Base-by-base conservation (phyloP, 495 filamentous ascomycete species). In the Penicillium odoratum region DNA sequence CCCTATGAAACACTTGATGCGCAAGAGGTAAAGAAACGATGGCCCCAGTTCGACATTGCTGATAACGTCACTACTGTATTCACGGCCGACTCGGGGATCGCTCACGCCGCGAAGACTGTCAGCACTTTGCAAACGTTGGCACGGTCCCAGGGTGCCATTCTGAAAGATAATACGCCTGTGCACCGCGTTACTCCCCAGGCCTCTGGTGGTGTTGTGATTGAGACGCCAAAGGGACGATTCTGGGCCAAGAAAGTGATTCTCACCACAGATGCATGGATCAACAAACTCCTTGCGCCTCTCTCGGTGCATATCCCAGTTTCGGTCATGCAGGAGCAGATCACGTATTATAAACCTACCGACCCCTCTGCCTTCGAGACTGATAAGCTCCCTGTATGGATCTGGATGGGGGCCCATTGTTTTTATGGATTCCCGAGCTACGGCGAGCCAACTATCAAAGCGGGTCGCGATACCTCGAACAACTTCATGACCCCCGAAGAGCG, bases 251-350 rank as follows among this genome's bases (percentile, higher is more conserved):
- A 69, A 34, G 63, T 70, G 48, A 65, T 70, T 31, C 56, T 70
- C 8, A 46, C 68, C 10, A 63, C 68, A 0, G 68, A 70, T 42
- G 68, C 65, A 7, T 70, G 66, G 68, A 66, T 60, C 30, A 69
- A 70, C 36, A 64, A 69, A 42, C 59, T 70, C 9, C 63, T 70
- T 21, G 59, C 52, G 0, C 68, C 66, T 7, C 56, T 70, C 3
- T 60, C 56, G 11, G 50, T 59, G 9, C 63, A 70, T 26, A 70
- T 70, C 18, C 65, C 68, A 5, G 47, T 70, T 6, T 55, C 59
- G 3, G 52, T 69, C n/a, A 70, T 70, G 68, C 68, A 70, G 16
- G 68, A 70, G 36, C 68, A 70, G 50, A 61, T 69, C 11, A 70
- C 68, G 48, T 70, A 70, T 49, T 70, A 66, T 55, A 70, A 69